These are phyloP conservation scores for Arctium minus DNA, from an alignment of 129 eudicot genomes.

Conservation along the genomic window DNA sequence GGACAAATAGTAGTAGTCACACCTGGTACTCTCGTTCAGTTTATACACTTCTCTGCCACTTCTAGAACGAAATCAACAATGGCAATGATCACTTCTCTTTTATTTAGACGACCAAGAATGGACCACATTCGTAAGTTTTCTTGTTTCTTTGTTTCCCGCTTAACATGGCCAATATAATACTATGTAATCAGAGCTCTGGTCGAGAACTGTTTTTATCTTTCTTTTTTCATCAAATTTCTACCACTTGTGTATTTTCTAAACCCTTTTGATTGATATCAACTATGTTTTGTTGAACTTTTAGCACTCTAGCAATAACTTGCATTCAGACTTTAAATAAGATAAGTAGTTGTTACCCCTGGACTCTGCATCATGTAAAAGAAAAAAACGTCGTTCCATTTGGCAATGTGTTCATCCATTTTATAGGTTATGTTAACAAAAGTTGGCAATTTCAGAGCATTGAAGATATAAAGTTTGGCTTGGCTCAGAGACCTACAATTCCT, in stretches of 20 bases:
- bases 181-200: background rate
- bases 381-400: background rate
- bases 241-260: background rate
- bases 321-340: background rate
- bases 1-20: too few species aligned
- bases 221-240: background rate
- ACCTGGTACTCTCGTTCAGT: too few species aligned
- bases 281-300: background rate
- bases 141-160: background rate
- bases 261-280: background rate
- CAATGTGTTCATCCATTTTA: background rate
- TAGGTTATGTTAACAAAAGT: background rate
- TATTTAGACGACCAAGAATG: background rate
- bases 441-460: background rate
- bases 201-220: background rate
- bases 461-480: background rate
- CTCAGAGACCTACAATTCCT: background rate
- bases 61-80: background rate
- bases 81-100: background rate
- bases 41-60: too few species aligned
- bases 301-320: background rate
- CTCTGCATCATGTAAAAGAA: background rate
- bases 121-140: background rate
- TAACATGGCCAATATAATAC: background rate
- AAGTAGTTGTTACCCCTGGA: too few species aligned